phyloP scores from a whole-genome alignment of 2,329 filamentous ascomycete genomes.

The Dactylellina drechsleri region DNA sequence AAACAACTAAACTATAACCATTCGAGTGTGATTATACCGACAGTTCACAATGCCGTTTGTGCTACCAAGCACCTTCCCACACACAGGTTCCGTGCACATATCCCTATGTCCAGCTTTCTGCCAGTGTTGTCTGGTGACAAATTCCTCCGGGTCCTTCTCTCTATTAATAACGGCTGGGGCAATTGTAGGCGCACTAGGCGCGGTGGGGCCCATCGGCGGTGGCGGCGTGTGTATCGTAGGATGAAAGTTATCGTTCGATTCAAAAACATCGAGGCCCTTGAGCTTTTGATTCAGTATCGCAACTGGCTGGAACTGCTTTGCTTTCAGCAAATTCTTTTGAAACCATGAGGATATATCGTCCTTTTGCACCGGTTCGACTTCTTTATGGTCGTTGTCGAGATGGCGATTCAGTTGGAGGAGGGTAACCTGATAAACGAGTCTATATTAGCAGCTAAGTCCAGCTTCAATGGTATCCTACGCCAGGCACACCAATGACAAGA shows the following conservation, averaged over 20 bases:
- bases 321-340: slow-evolving; percentile 90
- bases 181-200: slow-evolving; percentile 59
- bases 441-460: background rate
- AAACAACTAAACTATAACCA: background rate
- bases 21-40: slow-evolving; percentile 49
- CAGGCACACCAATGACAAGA: background rate
- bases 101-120: slow-evolving; percentile 79
- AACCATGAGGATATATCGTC: slow-evolving; percentile 98
- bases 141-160: slow-evolving; percentile 81
- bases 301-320: slow-evolving; percentile 90
- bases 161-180: slow-evolving; percentile 57
- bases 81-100: slow-evolving; percentile 85
- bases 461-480: background rate
- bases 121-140: slow-evolving; percentile 90
- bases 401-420: slow-evolving; percentile 89
- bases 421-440: slow-evolving; percentile 72
- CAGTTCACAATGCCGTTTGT: slow-evolving; percentile 90
- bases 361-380: slow-evolving; percentile 86
- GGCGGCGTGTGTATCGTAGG: slow-evolving; percentile 61
- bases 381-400: slow-evolving; percentile 88
- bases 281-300: slow-evolving; percentile 93
- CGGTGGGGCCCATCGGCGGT: slow-evolving; percentile 58
- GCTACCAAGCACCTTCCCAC: slow-evolving; percentile 79
- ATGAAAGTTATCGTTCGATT: slow-evolving; percentile 75
- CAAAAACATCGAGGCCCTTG: slow-evolving; percentile 90